phyloP scores from a whole-genome alignment of 1,284 basidiomycete species.

The Puccinia brachypodii region DNA sequence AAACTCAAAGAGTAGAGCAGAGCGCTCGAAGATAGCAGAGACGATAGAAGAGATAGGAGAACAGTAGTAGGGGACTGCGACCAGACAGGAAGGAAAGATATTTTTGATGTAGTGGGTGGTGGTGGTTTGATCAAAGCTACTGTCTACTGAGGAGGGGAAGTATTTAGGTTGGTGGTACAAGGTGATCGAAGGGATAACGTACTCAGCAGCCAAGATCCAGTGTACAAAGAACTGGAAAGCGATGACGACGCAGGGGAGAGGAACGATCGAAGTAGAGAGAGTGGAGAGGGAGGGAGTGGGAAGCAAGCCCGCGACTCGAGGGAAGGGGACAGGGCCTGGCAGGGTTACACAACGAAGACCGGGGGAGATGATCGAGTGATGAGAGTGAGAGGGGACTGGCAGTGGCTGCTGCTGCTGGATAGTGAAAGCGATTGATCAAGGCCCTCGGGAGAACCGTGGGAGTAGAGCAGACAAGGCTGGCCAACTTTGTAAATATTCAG shows the following conservation, averaged over 20 bases:
- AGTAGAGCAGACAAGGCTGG: background rate
- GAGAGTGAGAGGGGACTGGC: background rate
- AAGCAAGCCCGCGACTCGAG: background rate
- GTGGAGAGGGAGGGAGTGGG: background rate
- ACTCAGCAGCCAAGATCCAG: background rate
- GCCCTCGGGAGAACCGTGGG: conserved; percentile 10
- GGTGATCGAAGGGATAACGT: background rate
- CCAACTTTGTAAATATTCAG: background rate
- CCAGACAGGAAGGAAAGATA: conserved; percentile 31
- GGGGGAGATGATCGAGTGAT: conserved; percentile 1
- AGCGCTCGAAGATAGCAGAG: background rate
- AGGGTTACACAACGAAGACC: background rate
- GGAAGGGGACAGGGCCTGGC: background rate
- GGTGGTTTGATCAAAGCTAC: conserved; percentile 8
- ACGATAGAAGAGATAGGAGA: conserved; percentile 30
- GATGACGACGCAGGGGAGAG: background rate
- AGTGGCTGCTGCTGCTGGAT: too few species aligned
- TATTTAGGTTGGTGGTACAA: background rate
- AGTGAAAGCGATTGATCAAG: background rate
- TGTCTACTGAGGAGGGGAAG: conserved; percentile 9
- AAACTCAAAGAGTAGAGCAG: conserved; percentile 6
- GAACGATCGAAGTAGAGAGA: conserved; percentile 3
- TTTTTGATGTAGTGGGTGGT: background rate
- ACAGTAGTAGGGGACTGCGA: conserved; percentile 18
- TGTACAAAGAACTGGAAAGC: background rate